phyloP scores from a whole-genome alignment of 495 filamentous ascomycete genomes.

The Penicillium paxilli region DNA sequence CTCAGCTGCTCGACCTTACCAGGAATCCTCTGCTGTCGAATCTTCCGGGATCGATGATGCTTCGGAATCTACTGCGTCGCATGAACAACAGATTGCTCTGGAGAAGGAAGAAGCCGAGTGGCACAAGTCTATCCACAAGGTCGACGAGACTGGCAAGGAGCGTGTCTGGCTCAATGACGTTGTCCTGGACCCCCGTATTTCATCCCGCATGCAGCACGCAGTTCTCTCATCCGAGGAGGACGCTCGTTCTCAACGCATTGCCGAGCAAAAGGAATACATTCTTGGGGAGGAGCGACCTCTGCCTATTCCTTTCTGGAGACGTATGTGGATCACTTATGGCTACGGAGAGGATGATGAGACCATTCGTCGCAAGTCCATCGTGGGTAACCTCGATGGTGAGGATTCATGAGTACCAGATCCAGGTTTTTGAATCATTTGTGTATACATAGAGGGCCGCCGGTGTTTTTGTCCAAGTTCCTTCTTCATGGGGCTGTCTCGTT shows the following conservation, averaged over 20 bases:
- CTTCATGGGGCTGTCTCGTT: constrained; percentile 8
- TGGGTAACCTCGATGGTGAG: constrained; percentile 41
- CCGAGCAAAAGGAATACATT: constrained; percentile 64
- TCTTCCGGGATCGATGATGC: constrained; percentile 16
- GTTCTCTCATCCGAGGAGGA: constrained; percentile 63
- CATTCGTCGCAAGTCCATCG: constrained; percentile 39
- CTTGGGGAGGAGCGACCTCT: constrained; percentile 52
- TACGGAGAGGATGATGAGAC: constrained; percentile 48
- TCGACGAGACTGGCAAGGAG: constrained; percentile 54
- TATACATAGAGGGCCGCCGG: constrained; percentile 19
- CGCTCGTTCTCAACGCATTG: constrained; percentile 60
- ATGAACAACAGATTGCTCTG: constrained; percentile 73
- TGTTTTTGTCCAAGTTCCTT: constrained; percentile 15
- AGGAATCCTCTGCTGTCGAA: constrained; percentile 27
- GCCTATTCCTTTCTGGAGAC: constrained; percentile 41
- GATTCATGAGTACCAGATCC: constrained; percentile 17
- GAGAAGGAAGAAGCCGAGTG: constrained; percentile 80
- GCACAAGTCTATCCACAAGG: constrained; percentile 77
- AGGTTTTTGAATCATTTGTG: background rate
- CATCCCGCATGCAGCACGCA: constrained; percentile 78
- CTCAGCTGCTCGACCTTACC: constrained; percentile 51
- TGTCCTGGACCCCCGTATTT: constrained; percentile 76
- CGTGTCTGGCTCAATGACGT: constrained; percentile 76
- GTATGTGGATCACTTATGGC: constrained; percentile 46
- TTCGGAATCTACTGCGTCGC: constrained; percentile 34